phyloP scores from a whole-genome alignment of 768 basidiomycete genomes.

The Pleurotus giganteus region DNA sequence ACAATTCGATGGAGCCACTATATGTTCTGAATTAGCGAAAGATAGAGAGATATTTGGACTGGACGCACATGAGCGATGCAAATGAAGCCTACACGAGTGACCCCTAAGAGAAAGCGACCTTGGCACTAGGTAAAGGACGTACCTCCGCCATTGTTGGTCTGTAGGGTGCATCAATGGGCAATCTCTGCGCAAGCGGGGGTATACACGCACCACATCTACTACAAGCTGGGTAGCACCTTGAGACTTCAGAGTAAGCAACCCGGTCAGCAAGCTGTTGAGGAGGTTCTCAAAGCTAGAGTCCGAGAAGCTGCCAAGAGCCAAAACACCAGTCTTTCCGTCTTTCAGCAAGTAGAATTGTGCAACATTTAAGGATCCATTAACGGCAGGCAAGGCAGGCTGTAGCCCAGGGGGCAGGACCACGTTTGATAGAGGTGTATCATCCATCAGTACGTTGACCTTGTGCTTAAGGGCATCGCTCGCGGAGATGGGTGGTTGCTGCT shows the following conservation, averaged over 20 bases:
- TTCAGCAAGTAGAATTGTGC: constrained; percentile 55
- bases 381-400: constrained; percentile 34
- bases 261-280: constrained; percentile 40
- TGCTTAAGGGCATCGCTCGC: constrained; percentile 31
- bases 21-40: neutral
- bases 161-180: neutral
- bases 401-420: constrained; percentile 39
- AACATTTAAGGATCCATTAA: constrained; percentile 45
- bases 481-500: constrained; percentile 36
- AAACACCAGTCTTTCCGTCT: constrained; percentile 51
- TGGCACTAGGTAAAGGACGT: neutral
- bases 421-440: constrained; percentile 42
- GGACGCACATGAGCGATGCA: constrained; percentile 51
- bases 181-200: neutral
- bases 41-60: neutral
- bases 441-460: constrained; percentile 47
- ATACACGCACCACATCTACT: constrained; percentile 52
- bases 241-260: constrained; percentile 43
- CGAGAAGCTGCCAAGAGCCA: constrained; percentile 59
- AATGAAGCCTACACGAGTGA: constrained; percentile 38
- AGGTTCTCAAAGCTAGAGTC: constrained; percentile 40
- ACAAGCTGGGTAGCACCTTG: constrained; percentile 51
- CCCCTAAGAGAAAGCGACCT: neutral
- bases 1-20: constrained; percentile 40
- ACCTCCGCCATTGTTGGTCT: constrained; percentile 53